Base-by-base conservation (phyloP, 2,329 filamentous ascomycete genomes). In the Stemphylium beticola region DNA sequence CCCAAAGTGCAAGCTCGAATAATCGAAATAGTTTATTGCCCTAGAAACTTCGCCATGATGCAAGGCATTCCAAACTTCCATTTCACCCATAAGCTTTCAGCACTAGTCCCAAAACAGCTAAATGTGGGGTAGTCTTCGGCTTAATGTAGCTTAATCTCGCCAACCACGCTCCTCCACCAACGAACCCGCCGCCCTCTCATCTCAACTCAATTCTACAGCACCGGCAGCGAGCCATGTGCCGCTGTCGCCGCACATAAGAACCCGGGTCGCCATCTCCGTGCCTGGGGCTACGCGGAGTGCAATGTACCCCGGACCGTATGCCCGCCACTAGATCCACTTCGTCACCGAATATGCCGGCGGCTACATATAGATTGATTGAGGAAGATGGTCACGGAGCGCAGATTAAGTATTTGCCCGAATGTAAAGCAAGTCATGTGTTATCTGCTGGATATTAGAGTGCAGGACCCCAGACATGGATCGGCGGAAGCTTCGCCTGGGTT, bases 341-440 rank as follows among this genome's bases (percentile, higher is more conserved):
- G 44, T 43, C 52, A 42, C 59, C 58, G 62, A 52, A 63, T 60
- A 60, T 68, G 60, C 66, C 68, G 65, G 61, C 61, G 64, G 65
- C 62, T 67, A 57, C 67, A 73, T 64, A 60, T 69, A 67, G 47
- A 71, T 74, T 72, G 47, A 74, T 74, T 74, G 68, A 66, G 51
- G 49, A 51, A 15, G 18, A 48, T 52, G 55, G 65, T 68, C 69
- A 69, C 67, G 59, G 60, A 55, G 46, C 51, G 48, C 62, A 39
- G 22, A 36, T 47, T 34, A 39, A 55, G 38, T 42, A 53, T 39
- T 14, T 54, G 53, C 38, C 15, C 43, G 37, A 45, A 43, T 24
- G 56, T 34, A 15, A 48, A 51, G 52, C 55, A 60, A 62, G 61
- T 49, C 37, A 52, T 34, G 36, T 58, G 43, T 60, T 43, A 58